Evolutionary conservation across 176 grass and related monocot species (phyloP).

Genomic region (Rhipidocladum racemiflorum): DNA sequence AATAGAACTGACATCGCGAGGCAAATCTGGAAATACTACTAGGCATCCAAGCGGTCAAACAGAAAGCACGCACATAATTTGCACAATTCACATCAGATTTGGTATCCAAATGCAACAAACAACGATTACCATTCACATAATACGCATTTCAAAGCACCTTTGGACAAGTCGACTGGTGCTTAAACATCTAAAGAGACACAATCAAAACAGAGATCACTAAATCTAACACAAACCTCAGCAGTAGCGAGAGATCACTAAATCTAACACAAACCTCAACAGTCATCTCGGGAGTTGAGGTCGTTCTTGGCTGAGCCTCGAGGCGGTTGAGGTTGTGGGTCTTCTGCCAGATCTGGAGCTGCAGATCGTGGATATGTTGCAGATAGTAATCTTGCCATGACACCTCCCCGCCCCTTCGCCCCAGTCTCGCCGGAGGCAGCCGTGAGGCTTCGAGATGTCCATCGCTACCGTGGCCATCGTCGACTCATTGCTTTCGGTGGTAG

Average conservation of each 20-base stretch:
- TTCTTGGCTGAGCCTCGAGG: slow-evolving; percentile 94
- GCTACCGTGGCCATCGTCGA: slow-evolving; percentile 62
- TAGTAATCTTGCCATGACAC: slow-evolving; percentile 93
- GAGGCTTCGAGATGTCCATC: slow-evolving; percentile 60
- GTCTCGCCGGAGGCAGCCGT: slow-evolving; percentile 36
- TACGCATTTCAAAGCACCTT: not conserved
- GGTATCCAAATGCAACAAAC: not conserved
- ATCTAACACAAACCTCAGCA: no score
- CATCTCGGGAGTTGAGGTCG: slow-evolving; percentile 97
- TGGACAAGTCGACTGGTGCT: not conserved
- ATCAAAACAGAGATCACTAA: not conserved
- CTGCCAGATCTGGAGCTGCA: slow-evolving; percentile 84
- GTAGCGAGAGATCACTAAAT: no score
- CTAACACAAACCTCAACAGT: no score
- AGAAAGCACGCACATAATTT: not conserved
- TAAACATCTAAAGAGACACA: not conserved
- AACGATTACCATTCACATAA: not conserved
- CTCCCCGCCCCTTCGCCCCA: slow-evolving; percentile 54
- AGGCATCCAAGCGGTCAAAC: not conserved
- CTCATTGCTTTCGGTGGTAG: not conserved
- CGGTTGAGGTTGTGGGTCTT: slow-evolving; percentile 97
- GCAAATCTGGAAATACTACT: not conserved
- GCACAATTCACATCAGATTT: not conserved
- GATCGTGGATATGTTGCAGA: slow-evolving; percentile 94
- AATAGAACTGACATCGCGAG: not conserved